Evolutionary conservation across 345 rosid genomes (phyloP).

Genomic region (Carallia brachiata): DNA sequence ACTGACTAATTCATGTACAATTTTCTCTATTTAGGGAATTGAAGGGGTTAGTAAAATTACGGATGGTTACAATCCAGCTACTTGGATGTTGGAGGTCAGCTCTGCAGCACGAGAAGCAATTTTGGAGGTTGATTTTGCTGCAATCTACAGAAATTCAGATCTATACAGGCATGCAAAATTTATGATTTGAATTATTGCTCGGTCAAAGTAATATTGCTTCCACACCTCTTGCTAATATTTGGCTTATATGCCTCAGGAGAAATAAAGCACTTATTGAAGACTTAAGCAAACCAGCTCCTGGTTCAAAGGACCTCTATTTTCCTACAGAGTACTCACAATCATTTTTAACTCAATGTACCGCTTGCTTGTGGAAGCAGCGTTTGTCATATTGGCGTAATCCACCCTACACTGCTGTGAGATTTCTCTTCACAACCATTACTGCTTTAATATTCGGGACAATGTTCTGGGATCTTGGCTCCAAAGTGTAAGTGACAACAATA

Average conservation of each 20-base stretch:
- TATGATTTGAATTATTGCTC: neutral
- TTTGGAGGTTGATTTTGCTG: slow-evolving; percentile 41
- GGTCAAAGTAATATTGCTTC: neutral
- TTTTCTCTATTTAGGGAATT: slow-evolving; percentile 25
- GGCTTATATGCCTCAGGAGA: slow-evolving; percentile 13
- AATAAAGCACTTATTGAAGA: slow-evolving; percentile 59
- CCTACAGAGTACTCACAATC: slow-evolving; percentile 50
- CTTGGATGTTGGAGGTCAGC: slow-evolving; percentile 60
- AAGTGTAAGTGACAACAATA: slow-evolving; percentile 37
- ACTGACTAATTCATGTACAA: neutral
- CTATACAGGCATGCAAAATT: slow-evolving; percentile 31
- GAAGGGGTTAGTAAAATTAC: slow-evolving; percentile 39
- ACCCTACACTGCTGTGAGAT: slow-evolving; percentile 60
- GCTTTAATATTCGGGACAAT: slow-evolving; percentile 63
- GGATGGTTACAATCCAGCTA: slow-evolving; percentile 59
- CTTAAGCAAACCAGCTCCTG: slow-evolving; percentile 54
- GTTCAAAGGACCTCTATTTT: slow-evolving; percentile 56
- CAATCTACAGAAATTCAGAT: slow-evolving; percentile 44
- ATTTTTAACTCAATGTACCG: slow-evolving; percentile 49
- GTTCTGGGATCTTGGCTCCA: slow-evolving; percentile 71
- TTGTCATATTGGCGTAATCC: slow-evolving; percentile 85
- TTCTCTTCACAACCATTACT: slow-evolving; percentile 53
- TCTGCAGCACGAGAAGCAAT: slow-evolving; percentile 37
- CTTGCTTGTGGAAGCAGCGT: slow-evolving; percentile 76
- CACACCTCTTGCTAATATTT: neutral